Evolutionary conservation across 228 moss, liverwort and hornwort genomes (phyloP).

Genomic region (Sphagnum magellanicum): DNA sequence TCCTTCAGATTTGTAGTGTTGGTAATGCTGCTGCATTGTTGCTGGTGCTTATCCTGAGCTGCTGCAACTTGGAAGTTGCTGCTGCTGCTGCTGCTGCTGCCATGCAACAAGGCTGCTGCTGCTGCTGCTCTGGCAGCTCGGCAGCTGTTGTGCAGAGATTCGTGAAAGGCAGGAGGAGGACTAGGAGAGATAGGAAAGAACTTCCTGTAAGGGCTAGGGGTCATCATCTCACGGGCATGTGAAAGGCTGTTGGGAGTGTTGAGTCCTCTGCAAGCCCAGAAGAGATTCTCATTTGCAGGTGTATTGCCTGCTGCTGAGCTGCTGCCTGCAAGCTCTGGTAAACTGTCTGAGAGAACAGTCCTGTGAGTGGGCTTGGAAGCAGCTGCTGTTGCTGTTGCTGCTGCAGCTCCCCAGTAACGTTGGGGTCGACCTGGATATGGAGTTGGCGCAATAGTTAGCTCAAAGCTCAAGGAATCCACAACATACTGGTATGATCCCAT

Average conservation of each 20-base stretch:
- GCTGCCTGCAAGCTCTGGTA: constrained; percentile 60
- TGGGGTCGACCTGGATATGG: constrained; percentile 48
- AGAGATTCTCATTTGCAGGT: constrained; percentile 61
- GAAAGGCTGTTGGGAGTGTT: constrained; percentile 47
- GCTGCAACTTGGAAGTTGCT: constrained; percentile 2
- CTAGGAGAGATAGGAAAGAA: constrained; percentile 16
- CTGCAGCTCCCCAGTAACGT: constrained; percentile 32
- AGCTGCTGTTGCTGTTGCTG: constrained; percentile 11
- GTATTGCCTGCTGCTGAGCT: constrained; percentile 32
- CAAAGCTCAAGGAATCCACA: constrained; percentile 52
- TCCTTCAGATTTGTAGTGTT: too few relatives aligned
- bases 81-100: not conserved
- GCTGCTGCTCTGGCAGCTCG: too few relatives aligned
- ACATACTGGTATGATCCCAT: constrained; percentile 86
- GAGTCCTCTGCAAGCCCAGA: constrained; percentile 79
- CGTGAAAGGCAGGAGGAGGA: constrained; percentile 4
- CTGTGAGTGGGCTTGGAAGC: constrained; percentile 48
- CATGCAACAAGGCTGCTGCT: not conserved
- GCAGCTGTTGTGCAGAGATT: not conserved
- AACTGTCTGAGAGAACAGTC: constrained; percentile 65
- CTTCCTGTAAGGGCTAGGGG: constrained; percentile 24
- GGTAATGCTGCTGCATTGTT: not conserved
- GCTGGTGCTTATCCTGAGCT: not conserved
- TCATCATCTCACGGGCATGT: constrained; percentile 31
- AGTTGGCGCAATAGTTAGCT: constrained; percentile 44